These are phyloP conservation scores for Diospyros kaki DNA, from an alignment of 148 eudicot genomes.

Conservation along the genomic window DNA sequence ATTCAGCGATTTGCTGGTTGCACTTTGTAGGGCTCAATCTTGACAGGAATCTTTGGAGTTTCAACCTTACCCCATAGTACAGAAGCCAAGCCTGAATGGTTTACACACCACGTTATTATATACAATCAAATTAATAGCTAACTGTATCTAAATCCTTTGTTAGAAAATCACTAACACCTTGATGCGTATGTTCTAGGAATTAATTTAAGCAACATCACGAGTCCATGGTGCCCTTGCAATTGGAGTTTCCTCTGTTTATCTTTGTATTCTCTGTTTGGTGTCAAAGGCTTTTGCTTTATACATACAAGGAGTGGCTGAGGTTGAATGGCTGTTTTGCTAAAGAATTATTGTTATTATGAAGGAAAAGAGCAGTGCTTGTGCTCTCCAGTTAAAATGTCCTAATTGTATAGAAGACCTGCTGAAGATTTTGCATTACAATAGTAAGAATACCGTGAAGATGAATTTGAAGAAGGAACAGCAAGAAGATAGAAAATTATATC, in stretches of 20 bases:
- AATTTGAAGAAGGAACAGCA: not conserved
- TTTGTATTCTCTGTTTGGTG: too few species aligned
- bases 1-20: constrained; percentile 19
- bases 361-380: not conserved
- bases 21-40: constrained; percentile 16
- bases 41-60: not conserved
- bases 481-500: too few species aligned
- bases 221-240: too few species aligned
- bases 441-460: not conserved
- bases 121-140: not conserved
- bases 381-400: not conserved
- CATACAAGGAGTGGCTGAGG: too few species aligned
- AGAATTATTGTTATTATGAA: too few species aligned
- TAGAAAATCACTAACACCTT: not conserved
- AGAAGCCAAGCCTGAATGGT: not conserved
- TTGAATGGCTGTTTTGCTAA: too few species aligned
- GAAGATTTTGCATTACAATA: not conserved
- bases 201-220: too few species aligned
- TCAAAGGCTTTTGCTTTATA: too few species aligned
- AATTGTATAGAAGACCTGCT: too few species aligned
- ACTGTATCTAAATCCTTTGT: not conserved
- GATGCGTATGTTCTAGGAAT: too few species aligned
- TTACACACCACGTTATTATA: not conserved
- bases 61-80: not conserved
- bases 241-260: too few species aligned